Evolutionary conservation across 306 rosid species (phyloP).

Genomic region (Cicer judaicum): DNA sequence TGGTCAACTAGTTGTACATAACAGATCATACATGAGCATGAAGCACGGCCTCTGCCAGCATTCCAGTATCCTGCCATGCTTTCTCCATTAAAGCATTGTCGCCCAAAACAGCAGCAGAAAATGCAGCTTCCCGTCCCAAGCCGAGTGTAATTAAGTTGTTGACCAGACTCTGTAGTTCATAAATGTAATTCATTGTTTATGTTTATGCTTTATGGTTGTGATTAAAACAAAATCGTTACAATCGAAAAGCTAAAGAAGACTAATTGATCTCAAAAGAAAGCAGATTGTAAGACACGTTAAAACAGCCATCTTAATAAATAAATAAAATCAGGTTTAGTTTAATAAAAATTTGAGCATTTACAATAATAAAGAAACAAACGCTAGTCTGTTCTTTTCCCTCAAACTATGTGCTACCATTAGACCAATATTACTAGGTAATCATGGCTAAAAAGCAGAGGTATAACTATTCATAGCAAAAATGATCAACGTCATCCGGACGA

Average conservation of each 20-base stretch:
- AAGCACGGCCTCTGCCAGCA: slow-evolving; percentile 99
- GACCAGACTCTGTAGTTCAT: slow-evolving; percentile 74
- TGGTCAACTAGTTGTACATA: slow-evolving; percentile 3
- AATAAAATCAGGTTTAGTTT: neutral
- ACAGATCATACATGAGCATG: slow-evolving; percentile 82
- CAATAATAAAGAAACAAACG: slow-evolving; percentile 7
- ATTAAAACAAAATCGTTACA: slow-evolving; percentile 2
- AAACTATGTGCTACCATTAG: neutral
- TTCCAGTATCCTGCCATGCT: slow-evolving; percentile 99
- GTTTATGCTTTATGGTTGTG: too few species aligned
- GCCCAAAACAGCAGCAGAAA: slow-evolving; percentile 93
- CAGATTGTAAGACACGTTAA: neutral
- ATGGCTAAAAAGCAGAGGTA: slow-evolving; percentile 20
- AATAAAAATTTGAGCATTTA: slow-evolving; percentile 14
- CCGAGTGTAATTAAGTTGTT: slow-evolving; percentile 86
- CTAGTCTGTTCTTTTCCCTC: neutral
- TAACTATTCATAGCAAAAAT: neutral
- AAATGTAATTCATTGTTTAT: slow-evolving; percentile 25
- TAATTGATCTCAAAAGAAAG: slow-evolving; percentile 28
- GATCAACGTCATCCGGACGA: neutral
- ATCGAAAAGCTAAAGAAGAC: slow-evolving; percentile 22
- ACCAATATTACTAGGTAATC: neutral
- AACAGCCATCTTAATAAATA: slow-evolving; percentile 9
- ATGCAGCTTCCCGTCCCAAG: slow-evolving; percentile 97
- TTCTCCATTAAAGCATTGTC: slow-evolving; percentile 98